Percentiles rank a stretch among this genome's conserved stretches.
Evolutionary conservation across 108 stramenopile species (phyloP).

Genomic region (Fragilariopsis cylindrus): DNA sequence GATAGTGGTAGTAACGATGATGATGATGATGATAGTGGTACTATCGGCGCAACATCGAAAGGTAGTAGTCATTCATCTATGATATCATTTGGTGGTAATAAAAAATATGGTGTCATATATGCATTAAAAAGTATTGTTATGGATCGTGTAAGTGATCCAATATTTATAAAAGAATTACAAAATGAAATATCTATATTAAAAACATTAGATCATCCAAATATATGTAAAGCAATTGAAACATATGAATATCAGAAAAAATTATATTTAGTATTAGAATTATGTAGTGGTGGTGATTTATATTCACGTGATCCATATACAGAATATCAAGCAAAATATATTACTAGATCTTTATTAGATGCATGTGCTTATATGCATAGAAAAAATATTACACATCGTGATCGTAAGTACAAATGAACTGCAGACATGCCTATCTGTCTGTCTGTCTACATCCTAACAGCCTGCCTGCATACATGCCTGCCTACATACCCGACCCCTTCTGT

Average conservation of each 20-base stretch:
- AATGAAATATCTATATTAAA: constrained; percentile 87
- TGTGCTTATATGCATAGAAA: constrained; percentile 81
- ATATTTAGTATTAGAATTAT: constrained; percentile 53
- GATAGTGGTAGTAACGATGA: not conserved
- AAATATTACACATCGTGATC: constrained; percentile 86
- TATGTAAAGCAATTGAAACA: constrained; percentile 76
- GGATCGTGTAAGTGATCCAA: constrained; percentile 39
- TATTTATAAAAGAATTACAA: constrained; percentile 47
- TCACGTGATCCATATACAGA: constrained; percentile 82
- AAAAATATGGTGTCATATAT: constrained; percentile 26
- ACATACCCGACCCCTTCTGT: too few species aligned
- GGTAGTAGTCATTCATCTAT: not conserved
- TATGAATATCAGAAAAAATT: constrained; percentile 53
- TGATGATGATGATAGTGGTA: not conserved
- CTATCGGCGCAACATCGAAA: not conserved
- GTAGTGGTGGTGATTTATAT: constrained; percentile 83
- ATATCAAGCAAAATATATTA: constrained; percentile 53
- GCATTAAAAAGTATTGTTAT: constrained; percentile 76
- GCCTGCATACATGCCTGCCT: too few species aligned
- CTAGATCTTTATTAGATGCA: constrained; percentile 52
- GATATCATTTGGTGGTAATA: not conserved
- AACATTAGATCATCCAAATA: constrained; percentile 86
- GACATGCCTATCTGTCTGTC: too few species aligned
- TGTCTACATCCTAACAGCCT: too few species aligned
- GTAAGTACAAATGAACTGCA: constrained; percentile 17